Evolutionary conservation across 2,329 filamentous ascomycete species (phyloP), one percentile per base, ranked within the genome.

Genomic region (Xylariaceae sp.): DNA sequence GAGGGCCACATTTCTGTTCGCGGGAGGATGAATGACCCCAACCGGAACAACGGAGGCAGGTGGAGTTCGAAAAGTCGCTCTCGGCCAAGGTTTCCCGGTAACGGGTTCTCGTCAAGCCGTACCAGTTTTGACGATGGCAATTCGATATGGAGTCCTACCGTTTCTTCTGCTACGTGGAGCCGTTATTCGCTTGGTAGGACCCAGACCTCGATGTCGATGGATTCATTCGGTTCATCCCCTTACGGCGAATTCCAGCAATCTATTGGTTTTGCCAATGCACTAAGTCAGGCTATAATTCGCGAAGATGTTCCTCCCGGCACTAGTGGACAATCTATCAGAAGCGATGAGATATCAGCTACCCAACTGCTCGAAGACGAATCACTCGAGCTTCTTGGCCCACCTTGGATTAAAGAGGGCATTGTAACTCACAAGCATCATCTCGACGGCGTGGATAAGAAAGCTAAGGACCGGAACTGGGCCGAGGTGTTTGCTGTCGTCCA

Each of bases 341-440:
- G 88, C 65, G 86, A 88, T 26, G 83, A 85, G 44, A 75, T 85
- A 32, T 80, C 80, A 46, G 77, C 78, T 1, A 79, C 83, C 4
- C 85, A 89, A 21, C 77, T 97, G 9, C 84, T 98, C 0, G 93
- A 97, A 67, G 95, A 98, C 67, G 95, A 99, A 68, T 91, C 89
- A 0, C 82, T 99, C 12, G 93, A 96, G 69, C 85, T 99, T 40
- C 87, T 89, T 10, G 95, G 95, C 20, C 91, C 95, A n/a, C 95
- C 95, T 0, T 99, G 95, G 95, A 89, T 96, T 23, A 99, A 99
- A 75, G 95, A 99, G 74, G 95, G 95, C 60, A 91, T 96, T 65
- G 80, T 98, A 19, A 93, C 93, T 65, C 93, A 99, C 77, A 98
- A 98, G 74, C 93, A 97, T 72, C 93, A 98, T 69, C 82, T 98